These are phyloP conservation scores for Populus davidiana DNA, from an alignment of 345 rosid genomes.

Conservation along the genomic window DNA sequence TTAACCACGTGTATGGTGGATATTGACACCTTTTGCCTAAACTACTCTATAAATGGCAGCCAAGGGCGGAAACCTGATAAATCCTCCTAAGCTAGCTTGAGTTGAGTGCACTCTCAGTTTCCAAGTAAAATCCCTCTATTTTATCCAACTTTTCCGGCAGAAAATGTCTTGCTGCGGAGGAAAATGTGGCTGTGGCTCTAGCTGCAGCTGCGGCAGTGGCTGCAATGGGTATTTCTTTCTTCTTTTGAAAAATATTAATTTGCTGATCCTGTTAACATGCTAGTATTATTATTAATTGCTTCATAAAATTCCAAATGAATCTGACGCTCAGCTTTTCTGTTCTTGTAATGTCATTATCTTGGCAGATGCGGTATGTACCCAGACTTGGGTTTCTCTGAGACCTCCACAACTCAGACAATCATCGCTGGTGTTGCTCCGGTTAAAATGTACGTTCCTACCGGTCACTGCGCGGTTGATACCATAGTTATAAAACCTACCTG, in stretches of 20 bases:
- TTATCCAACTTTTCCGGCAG: background rate
- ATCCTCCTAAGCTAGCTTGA: background rate
- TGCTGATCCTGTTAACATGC: too few species aligned
- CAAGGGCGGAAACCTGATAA: accelerated
- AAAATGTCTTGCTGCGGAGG: constrained; percentile 26
- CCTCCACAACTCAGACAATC: constrained; percentile 2
- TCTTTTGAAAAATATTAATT: background rate
- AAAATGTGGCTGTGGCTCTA: constrained; percentile 22
- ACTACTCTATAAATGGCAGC: constrained; percentile 16
- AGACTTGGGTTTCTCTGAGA: constrained; percentile 16
- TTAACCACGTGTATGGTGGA: constrained; percentile 37
- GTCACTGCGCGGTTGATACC: background rate
- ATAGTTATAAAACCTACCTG: too few species aligned
- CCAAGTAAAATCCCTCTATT: background rate
- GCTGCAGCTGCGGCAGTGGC: constrained; percentile 21
- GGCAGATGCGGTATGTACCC: constrained; percentile 23
- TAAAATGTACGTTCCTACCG: background rate
- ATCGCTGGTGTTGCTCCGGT: constrained; percentile 22
- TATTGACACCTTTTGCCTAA: background rate
- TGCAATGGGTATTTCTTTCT: constrained; percentile 7
- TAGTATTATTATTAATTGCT: too few species aligned
- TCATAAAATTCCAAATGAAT: background rate
- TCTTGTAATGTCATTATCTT: background rate
- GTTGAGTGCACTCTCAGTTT: background rate
- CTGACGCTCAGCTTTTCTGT: background rate